Evolutionary conservation across 1,284 basidiomycete genomes (phyloP).

Genomic region (Cutaneotrichosporon sp.): DNA sequence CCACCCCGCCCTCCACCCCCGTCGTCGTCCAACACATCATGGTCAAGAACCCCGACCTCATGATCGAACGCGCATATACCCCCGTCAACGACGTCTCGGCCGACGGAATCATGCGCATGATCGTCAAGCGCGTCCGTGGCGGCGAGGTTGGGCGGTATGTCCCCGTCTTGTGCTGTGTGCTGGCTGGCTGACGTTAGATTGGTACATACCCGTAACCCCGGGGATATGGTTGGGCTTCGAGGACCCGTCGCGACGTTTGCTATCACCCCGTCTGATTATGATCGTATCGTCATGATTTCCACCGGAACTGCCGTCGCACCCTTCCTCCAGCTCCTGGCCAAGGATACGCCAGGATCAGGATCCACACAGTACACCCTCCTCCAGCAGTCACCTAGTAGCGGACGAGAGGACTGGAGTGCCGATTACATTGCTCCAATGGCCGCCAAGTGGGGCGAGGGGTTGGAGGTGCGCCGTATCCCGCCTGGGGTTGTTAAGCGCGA

Average conservation of each 20-base stretch:
- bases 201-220: constrained; percentile 39
- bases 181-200: constrained; percentile 29
- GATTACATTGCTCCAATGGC: constrained; percentile 27
- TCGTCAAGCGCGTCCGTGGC: constrained; percentile 50
- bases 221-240: constrained; percentile 43
- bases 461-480: constrained; percentile 26
- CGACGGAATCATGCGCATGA: constrained; percentile 40
- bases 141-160: constrained; percentile 53
- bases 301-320: constrained; percentile 52
- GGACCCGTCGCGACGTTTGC: constrained; percentile 48
- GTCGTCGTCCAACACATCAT: constrained; percentile 49
- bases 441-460: constrained; percentile 27
- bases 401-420: constrained; percentile 18
- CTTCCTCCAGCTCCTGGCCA: constrained; percentile 51
- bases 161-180: not conserved
- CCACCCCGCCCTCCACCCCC: not conserved
- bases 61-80: constrained; percentile 52
- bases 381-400: constrained; percentile 22
- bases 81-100: constrained; percentile 43
- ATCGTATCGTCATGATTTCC: constrained; percentile 50
- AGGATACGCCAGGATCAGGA: constrained; percentile 23
- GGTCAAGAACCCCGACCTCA: constrained; percentile 47
- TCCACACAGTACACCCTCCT: constrained; percentile 31
- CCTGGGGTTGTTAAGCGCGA: constrained; percentile 9
- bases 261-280: constrained; percentile 37